phyloP scores from a whole-genome alignment of 768 basidiomycete species.

The Mycena vitilis region DNA sequence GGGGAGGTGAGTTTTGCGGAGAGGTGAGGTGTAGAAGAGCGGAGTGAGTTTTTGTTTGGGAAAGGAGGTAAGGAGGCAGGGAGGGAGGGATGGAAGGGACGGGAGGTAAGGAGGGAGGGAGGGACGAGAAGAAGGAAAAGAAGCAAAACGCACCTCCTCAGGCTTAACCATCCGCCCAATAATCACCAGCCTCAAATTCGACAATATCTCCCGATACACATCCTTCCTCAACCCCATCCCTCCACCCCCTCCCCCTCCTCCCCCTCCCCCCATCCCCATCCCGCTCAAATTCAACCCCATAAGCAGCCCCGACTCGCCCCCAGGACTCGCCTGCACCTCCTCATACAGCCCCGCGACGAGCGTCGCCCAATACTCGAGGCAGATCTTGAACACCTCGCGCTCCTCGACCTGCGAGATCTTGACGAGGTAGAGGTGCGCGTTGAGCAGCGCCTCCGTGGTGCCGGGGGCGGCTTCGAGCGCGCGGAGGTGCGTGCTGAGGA shows the following conservation, averaged over 20 bases:
- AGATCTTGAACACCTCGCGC: constrained; percentile 99
- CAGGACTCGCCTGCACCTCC: constrained; percentile 92
- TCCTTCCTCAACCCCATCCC: constrained; percentile 82
- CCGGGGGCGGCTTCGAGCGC: constrained; percentile 97
- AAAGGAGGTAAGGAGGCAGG: no score
- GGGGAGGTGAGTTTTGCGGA: no score
- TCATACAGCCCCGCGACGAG: constrained; percentile 97
- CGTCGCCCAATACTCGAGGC: constrained; percentile 96
- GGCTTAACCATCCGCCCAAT: constrained; percentile 99
- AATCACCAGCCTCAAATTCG: constrained; percentile 93
- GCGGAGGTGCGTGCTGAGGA: constrained; percentile 90
- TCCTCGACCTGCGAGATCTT: constrained; percentile 99
- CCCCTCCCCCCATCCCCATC: no score
- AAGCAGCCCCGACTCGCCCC: constrained; percentile 86
- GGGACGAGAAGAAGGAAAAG: no score
- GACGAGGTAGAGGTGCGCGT: constrained; percentile 97
- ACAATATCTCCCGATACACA: constrained; percentile 94
- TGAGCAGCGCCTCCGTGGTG: constrained; percentile 94
- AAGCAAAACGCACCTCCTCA: constrained; percentile 79
- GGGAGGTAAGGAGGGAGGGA: no score
- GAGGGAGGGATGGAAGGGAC: no score
- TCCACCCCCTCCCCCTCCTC: constrained; percentile 42
- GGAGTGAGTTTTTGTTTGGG: no score
- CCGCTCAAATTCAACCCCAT: constrained; percentile 93
- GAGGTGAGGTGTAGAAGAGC: no score